Conservation (phyloP, 345 rosid genomes). For the Corymbia maculata region DNA sequence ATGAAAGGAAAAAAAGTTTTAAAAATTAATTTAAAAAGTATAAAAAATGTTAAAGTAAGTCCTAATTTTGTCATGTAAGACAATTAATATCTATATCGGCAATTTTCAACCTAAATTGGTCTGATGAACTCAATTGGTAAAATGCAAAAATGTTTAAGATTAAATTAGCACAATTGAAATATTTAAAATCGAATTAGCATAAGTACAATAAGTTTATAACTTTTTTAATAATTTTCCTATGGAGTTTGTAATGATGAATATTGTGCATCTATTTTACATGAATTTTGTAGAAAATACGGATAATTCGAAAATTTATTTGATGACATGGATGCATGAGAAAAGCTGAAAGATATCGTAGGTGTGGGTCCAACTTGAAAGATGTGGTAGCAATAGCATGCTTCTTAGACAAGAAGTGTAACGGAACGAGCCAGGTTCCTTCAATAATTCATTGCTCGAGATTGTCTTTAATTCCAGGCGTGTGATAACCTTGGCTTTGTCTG, state of each 20-base stretch:
- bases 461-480: background rate
- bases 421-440: background rate
- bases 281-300: background rate
- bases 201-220: background rate
- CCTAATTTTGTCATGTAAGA: rapidly evolving
- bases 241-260: background rate
- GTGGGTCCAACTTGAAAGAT: background rate
- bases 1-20: no score
- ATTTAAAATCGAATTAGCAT: rapidly evolving
- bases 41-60: background rate
- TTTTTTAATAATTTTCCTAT: no score
- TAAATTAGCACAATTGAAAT: no score
- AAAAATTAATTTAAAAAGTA: no score
- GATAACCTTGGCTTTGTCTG: background rate
- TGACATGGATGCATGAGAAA: background rate
- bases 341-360: background rate
- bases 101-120: rapidly evolving
- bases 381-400: background rate
- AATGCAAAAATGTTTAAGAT: no score
- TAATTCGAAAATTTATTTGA: background rate
- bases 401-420: background rate
- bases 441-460: background rate
- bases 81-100: rapidly evolving
- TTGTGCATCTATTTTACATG: background rate
- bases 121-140: rapidly evolving